A percentile compares a stretch with the other conserved stretches of the same genome.
Conservation (phyloP, 2,329 filamentous ascomycete genomes). For the Cordyceps cicadae region DNA sequence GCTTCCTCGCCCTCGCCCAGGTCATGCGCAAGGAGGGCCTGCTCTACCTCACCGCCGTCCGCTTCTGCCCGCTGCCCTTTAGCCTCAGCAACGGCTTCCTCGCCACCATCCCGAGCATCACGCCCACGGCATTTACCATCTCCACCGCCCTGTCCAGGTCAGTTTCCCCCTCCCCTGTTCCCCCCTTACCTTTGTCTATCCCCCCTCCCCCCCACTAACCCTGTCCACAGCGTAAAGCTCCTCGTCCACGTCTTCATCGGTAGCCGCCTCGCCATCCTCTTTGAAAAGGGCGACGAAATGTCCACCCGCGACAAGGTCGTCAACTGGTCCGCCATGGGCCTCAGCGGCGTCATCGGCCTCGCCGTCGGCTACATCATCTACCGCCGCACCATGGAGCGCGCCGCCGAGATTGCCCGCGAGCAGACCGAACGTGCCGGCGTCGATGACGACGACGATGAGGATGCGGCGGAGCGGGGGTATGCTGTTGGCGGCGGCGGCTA, state of each 20-base stretch:
- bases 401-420: conserved; percentile 47
- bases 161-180: conserved; percentile 7
- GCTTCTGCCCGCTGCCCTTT: conserved; percentile 87
- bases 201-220: neutral
- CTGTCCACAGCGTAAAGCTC: conserved; percentile 61
- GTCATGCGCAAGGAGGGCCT: conserved; percentile 87
- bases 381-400: conserved; percentile 55
- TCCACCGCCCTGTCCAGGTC: conserved; percentile 71
- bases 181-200: neutral
- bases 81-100: conserved; percentile 90
- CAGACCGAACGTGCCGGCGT: conserved; percentile 22
- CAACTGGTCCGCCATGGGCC: conserved; percentile 72
- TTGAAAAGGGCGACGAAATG: conserved; percentile 81
- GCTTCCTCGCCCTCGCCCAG: conserved; percentile 81
- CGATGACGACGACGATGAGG: conserved; percentile 16
- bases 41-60: conserved; percentile 81
- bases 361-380: conserved; percentile 82
- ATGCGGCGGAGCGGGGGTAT: conserved; percentile 25
- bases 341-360: conserved; percentile 63
- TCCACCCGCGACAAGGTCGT: conserved; percentile 65
- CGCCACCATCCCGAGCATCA: conserved; percentile 84
- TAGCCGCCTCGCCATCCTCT: conserved; percentile 69
- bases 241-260: conserved; percentile 92
- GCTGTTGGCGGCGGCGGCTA: conserved; percentile 26
- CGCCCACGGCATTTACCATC: conserved; percentile 64